These are phyloP conservation scores for Penicillium occitanis DNA, from an alignment of 2,329 filamentous ascomycete species.

Conservation along the genomic window DNA sequence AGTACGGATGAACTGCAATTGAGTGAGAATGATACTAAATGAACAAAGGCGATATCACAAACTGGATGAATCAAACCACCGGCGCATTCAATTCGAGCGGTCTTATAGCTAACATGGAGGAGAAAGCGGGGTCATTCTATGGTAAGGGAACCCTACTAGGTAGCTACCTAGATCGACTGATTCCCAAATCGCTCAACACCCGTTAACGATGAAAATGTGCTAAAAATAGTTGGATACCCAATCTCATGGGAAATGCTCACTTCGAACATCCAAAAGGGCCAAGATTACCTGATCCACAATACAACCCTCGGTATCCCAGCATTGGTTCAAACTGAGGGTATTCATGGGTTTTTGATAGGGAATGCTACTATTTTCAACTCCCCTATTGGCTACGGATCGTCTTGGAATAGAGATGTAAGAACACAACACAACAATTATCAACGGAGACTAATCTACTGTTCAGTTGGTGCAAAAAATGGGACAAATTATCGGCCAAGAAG, in stretches of 20 bases:
- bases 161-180: too few relatives aligned
- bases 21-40: not conserved
- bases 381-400: conserved; percentile 69
- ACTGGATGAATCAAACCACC: conserved; percentile 69
- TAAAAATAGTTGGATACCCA: conserved; percentile 60
- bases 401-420: conserved; percentile 61
- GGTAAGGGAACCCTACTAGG: conserved; percentile 25
- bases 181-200: not conserved
- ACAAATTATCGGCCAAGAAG: conserved; percentile 63
- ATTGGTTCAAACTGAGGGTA: conserved; percentile 69
- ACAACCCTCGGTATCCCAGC: conserved; percentile 70
- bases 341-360: conserved; percentile 69
- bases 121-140: conserved; percentile 68
- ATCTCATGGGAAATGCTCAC: conserved; percentile 64
- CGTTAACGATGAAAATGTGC: not conserved
- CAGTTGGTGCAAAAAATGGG: conserved; percentile 65
- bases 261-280: conserved; percentile 62
- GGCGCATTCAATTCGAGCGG: conserved; percentile 68
- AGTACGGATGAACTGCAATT: not conserved
- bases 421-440: not conserved
- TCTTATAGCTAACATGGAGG: conserved; percentile 64
- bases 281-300: conserved; percentile 67
- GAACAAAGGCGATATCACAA: conserved; percentile 61
- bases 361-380: conserved; percentile 80
- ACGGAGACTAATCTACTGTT: not conserved